Conservation (phyloP, 805 yeast genomes). For the Pichia ethanolica region DNA sequence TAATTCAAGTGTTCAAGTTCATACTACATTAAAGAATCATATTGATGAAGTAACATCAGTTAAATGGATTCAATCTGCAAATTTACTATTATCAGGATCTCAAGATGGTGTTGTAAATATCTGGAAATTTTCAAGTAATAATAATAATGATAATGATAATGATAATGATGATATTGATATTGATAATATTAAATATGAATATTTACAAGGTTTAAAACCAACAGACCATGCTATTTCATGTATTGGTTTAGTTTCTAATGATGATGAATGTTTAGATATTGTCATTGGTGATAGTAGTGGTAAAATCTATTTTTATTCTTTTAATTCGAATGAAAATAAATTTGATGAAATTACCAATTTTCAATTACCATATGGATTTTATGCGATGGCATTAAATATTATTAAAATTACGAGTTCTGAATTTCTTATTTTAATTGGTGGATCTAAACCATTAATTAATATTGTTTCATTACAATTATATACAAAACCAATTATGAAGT, state of each 20-base stretch:
- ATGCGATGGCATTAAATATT: constrained; percentile 36
- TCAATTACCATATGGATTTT: constrained; percentile 36
- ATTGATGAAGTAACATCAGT: constrained; percentile 60
- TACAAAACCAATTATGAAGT: constrained; percentile 30
- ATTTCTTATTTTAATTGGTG: constrained; percentile 61
- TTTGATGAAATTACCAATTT: constrained; percentile 29
- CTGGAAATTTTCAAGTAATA: constrained; percentile 38
- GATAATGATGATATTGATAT: too few species aligned
- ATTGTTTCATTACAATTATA: constrained; percentile 30
- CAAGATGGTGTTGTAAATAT: constrained; percentile 59
- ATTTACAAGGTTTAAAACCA: constrained; percentile 25
- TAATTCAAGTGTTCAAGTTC: constrained; percentile 36
- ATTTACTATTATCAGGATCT: constrained; percentile 49
- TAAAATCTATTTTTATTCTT: constrained; percentile 42
- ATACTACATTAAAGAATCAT: constrained; percentile 54
- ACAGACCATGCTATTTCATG: constrained; percentile 9
- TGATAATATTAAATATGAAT: constrained; percentile 20
- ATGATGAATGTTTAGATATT: constrained; percentile 29
- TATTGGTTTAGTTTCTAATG: constrained; percentile 5
- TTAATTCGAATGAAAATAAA: constrained; percentile 14
- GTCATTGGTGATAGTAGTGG: constrained; percentile 65
- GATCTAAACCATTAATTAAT: constrained; percentile 50
- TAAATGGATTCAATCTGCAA: constrained; percentile 41
- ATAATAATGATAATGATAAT: background rate
- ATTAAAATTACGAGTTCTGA: constrained; percentile 25